phyloP scores from a whole-genome alignment of 148 eudicot species.

The Diospyros lotus region DNA sequence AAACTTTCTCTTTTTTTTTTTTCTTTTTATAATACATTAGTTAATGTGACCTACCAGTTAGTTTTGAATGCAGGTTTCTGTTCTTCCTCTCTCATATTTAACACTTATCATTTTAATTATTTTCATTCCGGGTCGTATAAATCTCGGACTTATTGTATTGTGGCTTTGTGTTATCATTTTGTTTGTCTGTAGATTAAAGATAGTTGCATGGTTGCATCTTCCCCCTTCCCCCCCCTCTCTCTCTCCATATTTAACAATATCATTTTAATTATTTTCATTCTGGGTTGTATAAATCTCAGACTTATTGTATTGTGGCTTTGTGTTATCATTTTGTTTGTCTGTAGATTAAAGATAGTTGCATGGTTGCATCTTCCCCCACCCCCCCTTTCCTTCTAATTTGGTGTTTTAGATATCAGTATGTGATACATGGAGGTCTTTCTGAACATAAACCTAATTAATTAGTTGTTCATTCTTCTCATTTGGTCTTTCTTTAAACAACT shows the following conservation, averaged over 20 bases:
- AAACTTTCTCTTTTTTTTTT: not conserved
- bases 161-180: not conserved
- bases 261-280: not conserved
- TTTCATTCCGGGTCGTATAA: not conserved
- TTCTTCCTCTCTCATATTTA: not conserved
- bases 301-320: not conserved
- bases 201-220: not conserved
- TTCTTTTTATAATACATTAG: not conserved
- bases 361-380: not conserved
- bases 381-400: no score
- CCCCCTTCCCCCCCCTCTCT: no score
- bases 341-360: not conserved
- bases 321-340: not conserved
- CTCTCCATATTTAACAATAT: not conserved
- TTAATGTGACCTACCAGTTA: not conserved
- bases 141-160: not conserved
- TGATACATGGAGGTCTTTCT: not conserved
- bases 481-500: not conserved
- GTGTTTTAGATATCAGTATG: no score
- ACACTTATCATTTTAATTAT: not conserved
- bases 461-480: not conserved
- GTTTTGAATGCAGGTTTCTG: not conserved
- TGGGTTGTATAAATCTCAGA: not conserved
- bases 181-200: not conserved
- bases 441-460: not conserved